Percentiles rank a stretch among this genome's conserved stretches.
These are phyloP conservation scores for Paramecium sexaurelia DNA, from an alignment of 73 alveolate species.

Conservation along the genomic window DNA sequence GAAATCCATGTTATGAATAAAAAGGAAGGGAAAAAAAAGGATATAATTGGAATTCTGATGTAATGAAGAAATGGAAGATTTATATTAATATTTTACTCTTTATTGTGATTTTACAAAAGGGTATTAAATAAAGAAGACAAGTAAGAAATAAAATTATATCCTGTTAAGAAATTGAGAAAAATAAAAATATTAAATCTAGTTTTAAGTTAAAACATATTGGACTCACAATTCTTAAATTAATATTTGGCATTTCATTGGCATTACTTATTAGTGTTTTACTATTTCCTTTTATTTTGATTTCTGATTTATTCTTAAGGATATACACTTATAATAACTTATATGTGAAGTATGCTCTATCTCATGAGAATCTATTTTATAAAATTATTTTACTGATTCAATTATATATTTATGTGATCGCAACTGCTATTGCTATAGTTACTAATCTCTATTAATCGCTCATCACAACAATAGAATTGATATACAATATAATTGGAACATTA, in stretches of 20 bases:
- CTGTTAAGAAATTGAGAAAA: neutral
- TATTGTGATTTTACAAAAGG: neutral
- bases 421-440: neutral
- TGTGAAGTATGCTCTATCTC: conserved; percentile 5
- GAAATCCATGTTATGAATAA: neutral
- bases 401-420: neutral
- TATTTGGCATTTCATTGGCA: neutral
- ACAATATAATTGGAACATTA: neutral
- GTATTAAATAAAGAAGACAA: neutral
- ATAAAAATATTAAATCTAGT: neutral
- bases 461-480: neutral
- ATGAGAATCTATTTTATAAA: neutral
- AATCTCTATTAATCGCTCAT: neutral
- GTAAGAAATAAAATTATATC: neutral
- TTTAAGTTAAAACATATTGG: neutral
- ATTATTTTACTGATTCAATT: neutral
- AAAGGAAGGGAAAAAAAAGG: neutral
- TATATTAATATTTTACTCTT: neutral
- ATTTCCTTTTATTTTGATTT: neutral
- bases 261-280: neutral
- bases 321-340: neutral
- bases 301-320: neutral
- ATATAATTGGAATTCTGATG: neutral
- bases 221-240: neutral
- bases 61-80: neutral